Conservation (phyloP, 805 yeast genomes). For the Saturnispora sanitii region DNA sequence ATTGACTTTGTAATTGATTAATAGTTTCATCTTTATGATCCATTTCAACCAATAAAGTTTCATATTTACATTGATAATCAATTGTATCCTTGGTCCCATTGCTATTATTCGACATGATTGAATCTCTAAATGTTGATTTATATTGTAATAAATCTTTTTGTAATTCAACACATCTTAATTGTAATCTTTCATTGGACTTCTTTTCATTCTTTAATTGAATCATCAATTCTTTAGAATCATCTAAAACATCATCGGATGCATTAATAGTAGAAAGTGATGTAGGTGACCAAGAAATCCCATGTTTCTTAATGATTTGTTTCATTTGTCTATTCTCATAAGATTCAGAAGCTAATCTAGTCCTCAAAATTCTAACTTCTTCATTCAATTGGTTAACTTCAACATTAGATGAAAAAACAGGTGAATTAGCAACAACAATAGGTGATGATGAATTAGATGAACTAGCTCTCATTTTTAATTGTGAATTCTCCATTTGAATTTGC, state of each 20-base stretch:
- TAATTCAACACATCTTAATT: slow-evolving; percentile 24
- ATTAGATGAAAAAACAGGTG: slow-evolving; percentile 2
- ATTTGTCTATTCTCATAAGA: slow-evolving; percentile 46
- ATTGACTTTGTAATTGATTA: slow-evolving; percentile 14
- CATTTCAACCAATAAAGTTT: slow-evolving; percentile 36
- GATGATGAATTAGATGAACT: slow-evolving; percentile 22
- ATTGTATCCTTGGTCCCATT: not conserved
- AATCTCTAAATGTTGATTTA: slow-evolving; percentile 22
- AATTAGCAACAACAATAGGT: slow-evolving; percentile 9
- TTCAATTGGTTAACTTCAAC: slow-evolving; percentile 24
- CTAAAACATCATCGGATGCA: slow-evolving; percentile 6
- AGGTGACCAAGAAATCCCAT: slow-evolving; percentile 7
- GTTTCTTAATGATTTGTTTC: slow-evolving; percentile 30
- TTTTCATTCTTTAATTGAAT: slow-evolving; percentile 20
- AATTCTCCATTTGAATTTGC: slow-evolving; percentile 23
- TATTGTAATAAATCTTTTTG: slow-evolving; percentile 28
- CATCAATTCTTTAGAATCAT: slow-evolving; percentile 8
- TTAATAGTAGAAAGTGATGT: slow-evolving; percentile 3
- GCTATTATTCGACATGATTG: slow-evolving; percentile 30
- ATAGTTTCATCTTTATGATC: slow-evolving; percentile 31
- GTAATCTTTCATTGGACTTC: slow-evolving; percentile 26
- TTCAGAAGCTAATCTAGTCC: slow-evolving; percentile 56
- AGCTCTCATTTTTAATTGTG: slow-evolving; percentile 25
- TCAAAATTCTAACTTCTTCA: slow-evolving; percentile 51
- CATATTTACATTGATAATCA: slow-evolving; percentile 36